Evolutionary conservation across 2,329 filamentous ascomycete species (phyloP).

Genomic region (Neonectria sp.): DNA sequence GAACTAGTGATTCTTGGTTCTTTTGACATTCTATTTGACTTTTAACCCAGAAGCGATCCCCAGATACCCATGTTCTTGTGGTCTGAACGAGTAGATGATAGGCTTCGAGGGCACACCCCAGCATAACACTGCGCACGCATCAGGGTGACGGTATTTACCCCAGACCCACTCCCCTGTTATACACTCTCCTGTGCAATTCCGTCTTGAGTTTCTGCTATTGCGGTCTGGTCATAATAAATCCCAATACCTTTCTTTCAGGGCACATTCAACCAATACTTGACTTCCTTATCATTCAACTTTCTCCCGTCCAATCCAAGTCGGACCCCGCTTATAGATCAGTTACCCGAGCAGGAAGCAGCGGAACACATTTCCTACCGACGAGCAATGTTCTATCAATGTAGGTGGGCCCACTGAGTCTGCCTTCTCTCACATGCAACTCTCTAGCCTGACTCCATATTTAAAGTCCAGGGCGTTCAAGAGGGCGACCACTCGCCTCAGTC

Average conservation of each 20-base stretch:
- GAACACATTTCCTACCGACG: background rate
- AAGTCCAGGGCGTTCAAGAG: constrained; percentile 2
- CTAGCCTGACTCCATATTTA: background rate
- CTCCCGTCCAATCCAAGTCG: background rate
- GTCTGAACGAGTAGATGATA: background rate
- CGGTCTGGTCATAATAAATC: background rate
- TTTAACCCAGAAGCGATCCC: background rate
- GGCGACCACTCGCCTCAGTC: background rate
- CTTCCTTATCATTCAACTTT: background rate
- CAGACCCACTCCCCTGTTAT: background rate
- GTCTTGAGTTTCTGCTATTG: background rate
- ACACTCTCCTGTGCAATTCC: background rate
- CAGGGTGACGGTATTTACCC: background rate
- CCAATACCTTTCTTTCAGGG: background rate
- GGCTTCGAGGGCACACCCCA: background rate
- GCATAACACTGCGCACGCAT: background rate
- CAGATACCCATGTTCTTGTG: background rate
- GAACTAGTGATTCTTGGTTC: background rate
- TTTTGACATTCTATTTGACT: background rate
- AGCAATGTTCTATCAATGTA: constrained; percentile 9
- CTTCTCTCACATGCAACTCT: background rate
- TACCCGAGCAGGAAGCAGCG: background rate
- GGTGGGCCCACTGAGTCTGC: background rate
- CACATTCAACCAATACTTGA: background rate
- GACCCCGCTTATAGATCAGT: background rate